phyloP scores from a whole-genome alignment of 1,284 basidiomycete species.

The Pulveroboletus sp. region DNA sequence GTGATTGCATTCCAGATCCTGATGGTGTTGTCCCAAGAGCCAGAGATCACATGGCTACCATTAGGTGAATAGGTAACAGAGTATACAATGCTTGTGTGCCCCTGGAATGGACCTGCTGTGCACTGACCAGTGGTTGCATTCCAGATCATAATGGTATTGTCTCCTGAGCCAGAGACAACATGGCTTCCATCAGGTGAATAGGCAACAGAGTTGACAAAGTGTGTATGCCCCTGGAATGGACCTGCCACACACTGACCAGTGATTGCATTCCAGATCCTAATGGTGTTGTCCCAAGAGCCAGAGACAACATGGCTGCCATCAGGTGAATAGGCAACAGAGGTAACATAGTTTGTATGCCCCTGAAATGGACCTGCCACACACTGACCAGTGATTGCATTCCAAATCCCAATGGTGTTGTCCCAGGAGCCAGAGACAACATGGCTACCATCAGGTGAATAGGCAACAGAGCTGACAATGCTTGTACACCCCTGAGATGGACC shows the following conservation, averaged over 20 bases:
- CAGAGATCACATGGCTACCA: conserved; percentile 18
- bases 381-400: conserved; percentile 9
- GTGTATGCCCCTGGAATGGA: conserved; percentile 6
- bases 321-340: conserved; percentile 22
- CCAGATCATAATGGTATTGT: conserved; percentile 15
- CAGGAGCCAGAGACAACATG: conserved; percentile 17
- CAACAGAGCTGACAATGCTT: conserved; percentile 13
- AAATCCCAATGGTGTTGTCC: conserved; percentile 14
- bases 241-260: conserved; percentile 15
- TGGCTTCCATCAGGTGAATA: conserved; percentile 22
- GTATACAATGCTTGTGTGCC: conserved; percentile 6
- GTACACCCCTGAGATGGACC: conserved; percentile 4
- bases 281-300: conserved; percentile 13
- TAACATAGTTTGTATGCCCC: background rate
- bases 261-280: conserved; percentile 17
- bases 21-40: conserved; percentile 16
- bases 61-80: conserved; percentile 19
- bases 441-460: conserved; percentile 19
- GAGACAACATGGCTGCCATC: conserved; percentile 9
- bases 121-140: conserved; percentile 9
- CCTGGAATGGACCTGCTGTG: conserved; percentile 2
- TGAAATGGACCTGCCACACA: conserved; percentile 8
- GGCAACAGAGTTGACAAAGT: conserved; percentile 9
- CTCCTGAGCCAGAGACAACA: conserved; percentile 20
- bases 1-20: conserved; percentile 18